phyloP scores from a whole-genome alignment of 1,139 yeast species.

The Ogataea hybrid region DNA sequence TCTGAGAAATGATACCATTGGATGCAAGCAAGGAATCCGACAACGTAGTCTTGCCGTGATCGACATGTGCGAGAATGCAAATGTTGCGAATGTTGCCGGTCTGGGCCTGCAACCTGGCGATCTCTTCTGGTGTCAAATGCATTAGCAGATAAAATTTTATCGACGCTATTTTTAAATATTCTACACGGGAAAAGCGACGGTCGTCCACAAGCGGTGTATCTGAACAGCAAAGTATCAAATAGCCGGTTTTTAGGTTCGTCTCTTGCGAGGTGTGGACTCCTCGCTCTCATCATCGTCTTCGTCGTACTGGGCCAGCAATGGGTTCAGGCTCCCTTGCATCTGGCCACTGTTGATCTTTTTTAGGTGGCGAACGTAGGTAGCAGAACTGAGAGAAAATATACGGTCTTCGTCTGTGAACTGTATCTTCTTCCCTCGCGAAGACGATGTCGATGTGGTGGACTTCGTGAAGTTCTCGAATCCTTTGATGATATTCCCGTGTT shows the following conservation, averaged over 20 bases:
- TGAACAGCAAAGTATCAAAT: neutral
- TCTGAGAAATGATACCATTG: conserved; percentile 92
- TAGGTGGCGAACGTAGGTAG: conserved; percentile 63
- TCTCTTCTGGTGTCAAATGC: conserved; percentile 60
- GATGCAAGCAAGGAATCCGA: conserved; percentile 92
- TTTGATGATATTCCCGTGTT: conserved; percentile 77
- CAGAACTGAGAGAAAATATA: conserved; percentile 78
- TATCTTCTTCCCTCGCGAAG: conserved; percentile 50
- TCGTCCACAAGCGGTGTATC: conserved; percentile 3
- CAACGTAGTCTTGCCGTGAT: conserved; percentile 95
- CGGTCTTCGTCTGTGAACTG: conserved; percentile 78
- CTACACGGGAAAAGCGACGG: conserved; percentile 7
- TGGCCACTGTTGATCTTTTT: conserved; percentile 38
- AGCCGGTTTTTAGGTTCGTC: conserved; percentile 1
- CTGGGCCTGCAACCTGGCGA: conserved; percentile 64
- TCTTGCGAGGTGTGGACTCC: conserved; percentile 22
- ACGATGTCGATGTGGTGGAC: conserved; percentile 31
- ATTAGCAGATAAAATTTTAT: conserved; percentile 26
- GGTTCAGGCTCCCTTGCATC: conserved; percentile 14
- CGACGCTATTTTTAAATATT: conserved; percentile 1
- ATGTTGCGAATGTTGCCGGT: conserved; percentile 78
- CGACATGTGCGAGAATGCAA: conserved; percentile 96
- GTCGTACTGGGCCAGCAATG: conserved; percentile 13
- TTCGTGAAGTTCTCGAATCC: conserved; percentile 87
- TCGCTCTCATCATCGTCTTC: conserved; percentile 24